Base-by-base conservation (phyloP, 768 basidiomycete genomes). In the Dentipellis sp. region DNA sequence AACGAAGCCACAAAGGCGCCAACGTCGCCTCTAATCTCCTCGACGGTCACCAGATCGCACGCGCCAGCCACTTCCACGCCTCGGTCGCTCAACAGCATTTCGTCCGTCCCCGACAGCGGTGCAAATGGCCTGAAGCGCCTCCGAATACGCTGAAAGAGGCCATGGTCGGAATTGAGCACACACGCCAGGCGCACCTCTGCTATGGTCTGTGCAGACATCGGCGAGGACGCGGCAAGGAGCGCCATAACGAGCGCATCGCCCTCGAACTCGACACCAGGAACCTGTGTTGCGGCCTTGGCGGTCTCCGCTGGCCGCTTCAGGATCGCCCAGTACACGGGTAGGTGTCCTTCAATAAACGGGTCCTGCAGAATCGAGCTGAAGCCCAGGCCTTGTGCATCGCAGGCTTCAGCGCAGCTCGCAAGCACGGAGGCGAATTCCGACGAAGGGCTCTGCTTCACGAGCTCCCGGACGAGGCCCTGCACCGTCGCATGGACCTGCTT, bases 251-350 rank as follows among this genome's bases (percentile, higher is more conserved):
- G 64, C 6, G 62, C 64, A 19, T 62, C 60, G 7, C 57, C 52
- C 7, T 60, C 57, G 12, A 64, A 48, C 3, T 58, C 2, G 16
- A 54, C 19, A 0, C 40, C 47, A 11, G 37, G 10, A 29, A 55
- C 48, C 17, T 55, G 57, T 34, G 22, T 23, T 46, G 53, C 56
- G 53, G 23, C 23, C 45, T 53, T 17, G 10, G 55, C 17, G 35
- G 56, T 5, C 52, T 10, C n/a, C 11, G 53, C 40, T 0, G 75
- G 75, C 2, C 76, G 77, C 55, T 84, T 86, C 21, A 88, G 69
- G 59, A 88, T 80, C 0, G 81, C 82, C 88, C 88, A 89, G 64
- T 88, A 88, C 2, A 89, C 60, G 0, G 84, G 82, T 0, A 82
- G 81, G 62, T 82, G 84, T 0, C 71, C 73, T 61, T 88, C 87